Evolutionary conservation across 164 flowering plant species (phyloP).

Genomic region (Vitis rupestris): DNA sequence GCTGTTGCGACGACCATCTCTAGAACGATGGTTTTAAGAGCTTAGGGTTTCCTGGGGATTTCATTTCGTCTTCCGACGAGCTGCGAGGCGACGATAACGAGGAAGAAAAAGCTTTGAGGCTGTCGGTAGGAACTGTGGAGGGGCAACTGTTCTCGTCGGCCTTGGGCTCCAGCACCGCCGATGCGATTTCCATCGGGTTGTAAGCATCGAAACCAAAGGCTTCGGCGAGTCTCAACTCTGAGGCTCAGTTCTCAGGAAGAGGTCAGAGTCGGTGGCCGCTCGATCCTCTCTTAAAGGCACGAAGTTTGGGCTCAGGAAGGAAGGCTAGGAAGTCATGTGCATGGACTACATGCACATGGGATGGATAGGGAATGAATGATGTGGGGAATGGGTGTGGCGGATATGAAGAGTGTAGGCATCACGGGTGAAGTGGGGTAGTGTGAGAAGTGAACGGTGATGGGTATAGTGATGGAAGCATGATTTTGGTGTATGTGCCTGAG

Average conservation of each 20-base stretch:
- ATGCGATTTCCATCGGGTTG: constrained; percentile 36
- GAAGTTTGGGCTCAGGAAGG: neutral
- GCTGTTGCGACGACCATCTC: constrained; percentile 37
- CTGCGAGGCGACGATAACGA: constrained; percentile 11
- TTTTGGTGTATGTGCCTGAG: too few species aligned
- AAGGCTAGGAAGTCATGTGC: too few species aligned
- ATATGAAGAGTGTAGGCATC: too few species aligned
- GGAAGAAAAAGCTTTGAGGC: neutral
- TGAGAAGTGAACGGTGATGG: too few species aligned
- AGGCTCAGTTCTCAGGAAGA: neutral
- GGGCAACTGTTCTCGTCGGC: too few species aligned
- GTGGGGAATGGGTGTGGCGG: too few species aligned
- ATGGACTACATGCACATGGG: too few species aligned
- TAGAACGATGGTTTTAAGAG: constrained; percentile 8
- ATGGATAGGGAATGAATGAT: too few species aligned
- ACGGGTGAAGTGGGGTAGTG: too few species aligned
- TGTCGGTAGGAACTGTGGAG: constrained; percentile 6
- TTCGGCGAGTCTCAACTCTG: too few species aligned
- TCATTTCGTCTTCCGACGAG: neutral
- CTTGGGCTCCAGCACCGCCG: constrained; percentile 3
- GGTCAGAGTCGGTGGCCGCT: neutral
- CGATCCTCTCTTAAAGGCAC: neutral
- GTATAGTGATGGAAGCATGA: too few species aligned
- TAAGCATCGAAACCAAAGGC: neutral
- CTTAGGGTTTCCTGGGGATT: neutral